Evolutionary conservation across 1,139 yeast genomes (phyloP).

Genomic region (Sugiyamaella japonica): DNA sequence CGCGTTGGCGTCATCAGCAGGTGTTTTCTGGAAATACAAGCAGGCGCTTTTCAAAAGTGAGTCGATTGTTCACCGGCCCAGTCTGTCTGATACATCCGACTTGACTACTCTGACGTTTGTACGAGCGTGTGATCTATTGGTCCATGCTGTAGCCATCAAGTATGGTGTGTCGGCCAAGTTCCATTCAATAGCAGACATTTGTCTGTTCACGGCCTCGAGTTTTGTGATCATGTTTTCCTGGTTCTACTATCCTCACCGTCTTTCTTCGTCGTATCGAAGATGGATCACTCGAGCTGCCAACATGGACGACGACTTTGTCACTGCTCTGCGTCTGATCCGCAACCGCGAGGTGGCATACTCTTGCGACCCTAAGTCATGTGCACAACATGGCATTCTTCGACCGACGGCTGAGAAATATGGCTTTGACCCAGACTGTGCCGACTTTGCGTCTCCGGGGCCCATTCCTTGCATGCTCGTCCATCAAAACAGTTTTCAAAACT

Average conservation of each 20-base stretch:
- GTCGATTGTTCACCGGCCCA: constrained; percentile 10
- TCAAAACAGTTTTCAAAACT: constrained; percentile 40
- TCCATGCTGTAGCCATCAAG: constrained; percentile 22
- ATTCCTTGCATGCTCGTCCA: constrained; percentile 46
- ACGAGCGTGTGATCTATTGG: constrained; percentile 31
- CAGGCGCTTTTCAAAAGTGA: constrained; percentile 4
- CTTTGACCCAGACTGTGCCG: constrained; percentile 36
- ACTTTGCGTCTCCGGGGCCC: constrained; percentile 37
- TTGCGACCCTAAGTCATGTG: constrained; percentile 38
- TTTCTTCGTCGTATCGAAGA: constrained; percentile 43
- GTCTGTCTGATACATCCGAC: constrained; percentile 29
- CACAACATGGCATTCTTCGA: constrained; percentile 34
- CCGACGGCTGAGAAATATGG: constrained; percentile 37
- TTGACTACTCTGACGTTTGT: constrained; percentile 31
- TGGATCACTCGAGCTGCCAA: constrained; percentile 49
- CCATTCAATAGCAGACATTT: constrained; percentile 31
- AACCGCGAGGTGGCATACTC: constrained; percentile 40
- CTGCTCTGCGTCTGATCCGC: constrained; percentile 39
- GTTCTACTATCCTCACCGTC: constrained; percentile 43
- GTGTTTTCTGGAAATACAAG: constrained; percentile 15
- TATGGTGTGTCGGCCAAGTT: constrained; percentile 16
- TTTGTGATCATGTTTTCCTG: constrained; percentile 45
- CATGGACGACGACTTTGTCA: constrained; percentile 43
- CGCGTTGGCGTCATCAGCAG: constrained; percentile 25
- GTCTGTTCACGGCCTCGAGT: constrained; percentile 31